phyloP scores from a whole-genome alignment of 1,284 basidiomycete species.

The Tilletia setariae region DNA sequence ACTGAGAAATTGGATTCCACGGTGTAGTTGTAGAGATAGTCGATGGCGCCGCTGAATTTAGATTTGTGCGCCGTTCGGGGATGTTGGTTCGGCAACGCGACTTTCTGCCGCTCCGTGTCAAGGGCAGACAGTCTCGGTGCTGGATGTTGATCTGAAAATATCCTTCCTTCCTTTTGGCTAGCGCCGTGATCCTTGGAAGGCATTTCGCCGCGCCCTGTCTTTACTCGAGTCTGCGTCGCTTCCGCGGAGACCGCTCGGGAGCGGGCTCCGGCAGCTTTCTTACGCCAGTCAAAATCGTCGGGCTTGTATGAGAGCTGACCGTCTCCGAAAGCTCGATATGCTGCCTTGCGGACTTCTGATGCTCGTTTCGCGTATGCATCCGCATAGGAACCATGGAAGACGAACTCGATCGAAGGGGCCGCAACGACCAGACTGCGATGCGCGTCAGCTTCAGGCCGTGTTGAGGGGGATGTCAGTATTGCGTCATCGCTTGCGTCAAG shows the following conservation, averaged over 20 bases:
- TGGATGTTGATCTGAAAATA: not conserved
- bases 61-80: no score
- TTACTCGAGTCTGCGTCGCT: no score
- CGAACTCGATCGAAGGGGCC: slow-evolving; percentile 30
- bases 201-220: not conserved
- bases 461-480: not conserved
- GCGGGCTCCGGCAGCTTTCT: not conserved
- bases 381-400: slow-evolving; percentile 32
- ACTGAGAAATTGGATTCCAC: slow-evolving; percentile 30
- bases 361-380: slow-evolving; percentile 38
- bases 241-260: no score
- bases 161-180: not conserved
- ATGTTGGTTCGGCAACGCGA: no score
- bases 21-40: slow-evolving; percentile 29
- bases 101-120: no score
- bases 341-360: slow-evolving; percentile 29
- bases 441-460: not conserved
- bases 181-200: not conserved
- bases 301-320: not conserved
- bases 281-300: slow-evolving; percentile 11
- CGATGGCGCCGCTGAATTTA: slow-evolving; percentile 20
- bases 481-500: slow-evolving; percentile 29
- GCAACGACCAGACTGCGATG: slow-evolving; percentile 27
- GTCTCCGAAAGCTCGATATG: slow-evolving; percentile 22
- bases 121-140: no score